These are phyloP conservation scores for Cercophora samala DNA, from an alignment of 495 filamentous ascomycete genomes.

Conservation along the genomic window DNA sequence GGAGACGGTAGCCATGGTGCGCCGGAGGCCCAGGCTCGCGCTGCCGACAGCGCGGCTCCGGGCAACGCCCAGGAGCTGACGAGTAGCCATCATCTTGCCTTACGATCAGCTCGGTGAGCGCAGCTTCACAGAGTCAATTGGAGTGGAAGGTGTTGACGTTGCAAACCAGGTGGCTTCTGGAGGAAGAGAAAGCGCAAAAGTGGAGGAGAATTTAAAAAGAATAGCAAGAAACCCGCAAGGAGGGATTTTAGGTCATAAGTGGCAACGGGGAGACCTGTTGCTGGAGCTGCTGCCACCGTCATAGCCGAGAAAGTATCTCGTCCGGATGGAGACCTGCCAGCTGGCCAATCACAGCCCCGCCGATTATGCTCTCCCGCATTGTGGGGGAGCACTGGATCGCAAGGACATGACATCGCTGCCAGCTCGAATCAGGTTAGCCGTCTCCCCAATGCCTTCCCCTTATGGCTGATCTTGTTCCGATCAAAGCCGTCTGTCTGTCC, in stretches of 20 bases:
- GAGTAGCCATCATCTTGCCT: constrained; percentile 53
- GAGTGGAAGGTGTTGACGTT: constrained; percentile 29
- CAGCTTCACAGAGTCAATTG: constrained; percentile 27
- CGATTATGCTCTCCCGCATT: constrained; percentile 30
- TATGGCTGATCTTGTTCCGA: constrained; percentile 9
- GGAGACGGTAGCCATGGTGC: constrained; percentile 51
- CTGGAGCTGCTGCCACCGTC: constrained; percentile 30
- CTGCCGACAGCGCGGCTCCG: constrained; percentile 47
- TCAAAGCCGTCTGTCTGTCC: constrained; percentile 11
- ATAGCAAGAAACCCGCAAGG: constrained; percentile 26
- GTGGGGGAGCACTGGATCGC: constrained; percentile 27
- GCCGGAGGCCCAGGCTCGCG: constrained; percentile 47
- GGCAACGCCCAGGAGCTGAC: constrained; percentile 53
- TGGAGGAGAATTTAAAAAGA: constrained; percentile 32
- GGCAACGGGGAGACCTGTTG: constrained; percentile 24
- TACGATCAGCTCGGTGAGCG: constrained; percentile 33
- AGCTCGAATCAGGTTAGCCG: constrained; percentile 20
- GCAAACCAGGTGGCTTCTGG: constrained; percentile 15
- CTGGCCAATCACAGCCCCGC: constrained; percentile 26
- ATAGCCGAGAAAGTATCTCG: constrained; percentile 37
- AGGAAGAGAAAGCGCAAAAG: constrained; percentile 26
- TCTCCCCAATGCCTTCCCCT: constrained; percentile 17
- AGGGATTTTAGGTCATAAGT: constrained; percentile 34
- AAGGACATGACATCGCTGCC: constrained; percentile 29
- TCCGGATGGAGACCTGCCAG: constrained; percentile 27